Conservation (phyloP, 2,329 filamentous ascomycete genomes). For the Geosmithia flava region DNA sequence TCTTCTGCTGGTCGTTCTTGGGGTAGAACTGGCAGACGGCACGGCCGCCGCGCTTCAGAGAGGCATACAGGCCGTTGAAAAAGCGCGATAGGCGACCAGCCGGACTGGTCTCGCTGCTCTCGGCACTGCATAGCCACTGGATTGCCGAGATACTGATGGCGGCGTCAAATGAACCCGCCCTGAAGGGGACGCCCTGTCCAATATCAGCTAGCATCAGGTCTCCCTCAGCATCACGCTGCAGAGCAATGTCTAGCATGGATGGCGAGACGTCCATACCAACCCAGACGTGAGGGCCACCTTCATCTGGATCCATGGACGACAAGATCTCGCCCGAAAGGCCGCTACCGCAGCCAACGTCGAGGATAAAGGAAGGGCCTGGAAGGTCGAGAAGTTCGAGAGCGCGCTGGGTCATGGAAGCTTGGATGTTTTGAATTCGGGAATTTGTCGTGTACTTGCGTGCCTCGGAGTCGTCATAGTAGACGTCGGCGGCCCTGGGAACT, state of each 20-base stretch:
- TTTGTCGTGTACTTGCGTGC: constrained; percentile 96
- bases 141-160: constrained; percentile 91
- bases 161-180: constrained; percentile 84
- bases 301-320: constrained; percentile 52
- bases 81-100: constrained; percentile 70
- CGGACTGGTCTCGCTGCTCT: constrained; percentile 72
- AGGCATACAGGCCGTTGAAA: constrained; percentile 85
- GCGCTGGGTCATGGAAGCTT: constrained; percentile 86
- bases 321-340: constrained; percentile 92
- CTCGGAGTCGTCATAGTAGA: constrained; percentile 94
- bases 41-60: constrained; percentile 68
- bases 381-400: constrained; percentile 87
- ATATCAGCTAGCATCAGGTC: constrained; percentile 93
- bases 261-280: constrained; percentile 93
- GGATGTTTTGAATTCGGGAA: constrained; percentile 90
- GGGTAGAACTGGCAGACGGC: constrained; percentile 98
- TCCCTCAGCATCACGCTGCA: constrained; percentile 84
- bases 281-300: constrained; percentile 85
- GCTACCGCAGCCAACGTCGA: constrained; percentile 93
- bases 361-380: constrained; percentile 66
- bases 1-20: constrained; percentile 82
- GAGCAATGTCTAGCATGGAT: constrained; percentile 91
- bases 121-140: constrained; percentile 98
- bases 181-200: constrained; percentile 88
- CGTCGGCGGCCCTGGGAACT: constrained; percentile 67